Conservation (phyloP, 352 stramenopile genomes). For the Globisporangium solare region DNA sequence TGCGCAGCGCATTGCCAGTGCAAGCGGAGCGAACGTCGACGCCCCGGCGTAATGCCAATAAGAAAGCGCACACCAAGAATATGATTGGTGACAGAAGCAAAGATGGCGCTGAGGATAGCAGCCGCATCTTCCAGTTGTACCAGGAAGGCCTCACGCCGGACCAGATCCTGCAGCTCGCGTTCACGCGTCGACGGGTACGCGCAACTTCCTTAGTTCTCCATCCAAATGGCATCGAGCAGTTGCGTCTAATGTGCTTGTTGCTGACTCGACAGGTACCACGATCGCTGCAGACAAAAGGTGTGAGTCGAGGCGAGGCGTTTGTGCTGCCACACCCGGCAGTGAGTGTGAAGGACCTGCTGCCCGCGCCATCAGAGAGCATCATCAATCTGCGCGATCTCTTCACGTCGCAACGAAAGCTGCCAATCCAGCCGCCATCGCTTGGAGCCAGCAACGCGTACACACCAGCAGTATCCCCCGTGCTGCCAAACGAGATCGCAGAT, state of each 20-base stretch:
- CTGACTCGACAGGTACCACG: conserved; percentile 18
- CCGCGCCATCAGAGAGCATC: conserved; percentile 11
- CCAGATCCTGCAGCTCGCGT: conserved; percentile 59
- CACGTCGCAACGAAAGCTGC: background rate
- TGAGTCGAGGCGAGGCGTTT: conserved; percentile 40
- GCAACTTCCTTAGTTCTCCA: background rate
- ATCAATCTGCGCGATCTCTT: conserved; percentile 20
- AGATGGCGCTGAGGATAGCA: conserved; percentile 1
- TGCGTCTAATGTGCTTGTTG: background rate
- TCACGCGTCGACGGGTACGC: conserved; percentile 34
- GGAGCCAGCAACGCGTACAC: background rate
- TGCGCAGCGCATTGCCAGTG: background rate
- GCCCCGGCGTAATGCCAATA: background rate
- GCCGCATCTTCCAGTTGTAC: conserved; percentile 55
- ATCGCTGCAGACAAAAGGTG: conserved; percentile 13
- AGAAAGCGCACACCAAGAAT: background rate
- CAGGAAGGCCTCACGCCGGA: conserved; percentile 43
- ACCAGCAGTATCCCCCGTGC: background rate
- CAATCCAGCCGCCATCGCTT: background rate
- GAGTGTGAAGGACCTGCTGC: conserved; percentile 32
- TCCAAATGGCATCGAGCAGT: background rate
- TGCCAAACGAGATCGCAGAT: background rate
- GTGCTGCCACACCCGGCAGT: conserved; percentile 41
- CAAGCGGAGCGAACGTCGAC: background rate
- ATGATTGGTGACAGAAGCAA: background rate